Base-by-base conservation (phyloP, 1,284 basidiomycete species). In the Trichosporon coremiiforme region DNA sequence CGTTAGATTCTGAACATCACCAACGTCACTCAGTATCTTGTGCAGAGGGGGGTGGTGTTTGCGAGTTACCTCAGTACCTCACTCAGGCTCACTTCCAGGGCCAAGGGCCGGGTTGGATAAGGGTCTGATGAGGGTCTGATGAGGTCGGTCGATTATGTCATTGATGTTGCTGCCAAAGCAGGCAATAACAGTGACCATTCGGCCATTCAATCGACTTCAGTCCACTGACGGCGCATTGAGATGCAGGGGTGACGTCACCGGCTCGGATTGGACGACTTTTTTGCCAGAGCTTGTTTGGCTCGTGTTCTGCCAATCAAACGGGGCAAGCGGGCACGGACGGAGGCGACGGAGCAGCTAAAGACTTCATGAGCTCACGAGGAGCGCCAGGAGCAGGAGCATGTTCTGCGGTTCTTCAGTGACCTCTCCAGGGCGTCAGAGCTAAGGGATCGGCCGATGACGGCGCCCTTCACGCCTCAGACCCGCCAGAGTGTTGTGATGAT, bases 371-470 rank as follows among this genome's bases (percentile, higher is more conserved):
- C 47, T 50, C 47, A 50, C 25, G 25, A 35, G 33, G 33, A 35
- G 33, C 33, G 9, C 33, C 33, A 35, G 33, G 33, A 35, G 33
- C 33, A 35, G 33, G 33, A 38, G 36, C 36, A 13, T 45, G 41
- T 45, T 45, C 41, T 45, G 41, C 15, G 41, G 41, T 45, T 45
- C 41, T 45, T 22, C 50, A 25, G 47, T 20, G 4, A 35, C 9
- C 33, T 25, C 25, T 25, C 15, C 22, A 53, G 50, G 50, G 50
- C 55, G 15, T 22, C 10, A 15, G 25, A 29, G 17, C 29, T 29
- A 31, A 62, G 57, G 55, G 57, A 62, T 62, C 57, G 57, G 57
- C 57, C 57, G 57, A 62, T 62, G 57, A 62, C 31, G 57, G 31
- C 57, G 31, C 20, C 29, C 25, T 25, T 31, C 57, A 12, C 12